Evolutionary conservation across 345 rosid species (phyloP).

Genomic region (Eucalyptus caleyi): DNA sequence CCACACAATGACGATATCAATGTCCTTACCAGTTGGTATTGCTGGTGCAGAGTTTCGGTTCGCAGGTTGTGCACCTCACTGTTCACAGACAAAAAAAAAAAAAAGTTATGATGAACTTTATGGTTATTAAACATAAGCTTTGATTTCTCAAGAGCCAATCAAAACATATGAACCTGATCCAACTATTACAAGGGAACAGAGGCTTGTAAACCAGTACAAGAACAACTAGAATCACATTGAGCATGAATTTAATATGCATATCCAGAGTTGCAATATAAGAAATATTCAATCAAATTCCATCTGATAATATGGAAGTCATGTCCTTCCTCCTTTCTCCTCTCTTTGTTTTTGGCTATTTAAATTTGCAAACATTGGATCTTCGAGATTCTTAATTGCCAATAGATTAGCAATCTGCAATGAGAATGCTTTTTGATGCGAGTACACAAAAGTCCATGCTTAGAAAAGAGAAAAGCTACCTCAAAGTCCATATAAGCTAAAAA

Average conservation of each 20-base stretch:
- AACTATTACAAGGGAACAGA: neutral
- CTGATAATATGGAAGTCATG: neutral
- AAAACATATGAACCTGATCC: neutral
- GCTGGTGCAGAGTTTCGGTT: slow-evolving; percentile 78
- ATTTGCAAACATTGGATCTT: neutral
- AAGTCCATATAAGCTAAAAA: neutral
- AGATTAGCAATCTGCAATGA: neutral
- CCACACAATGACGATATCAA: neutral
- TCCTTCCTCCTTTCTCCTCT: neutral
- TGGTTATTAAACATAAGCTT: neutral
- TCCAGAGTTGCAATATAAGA: neutral
- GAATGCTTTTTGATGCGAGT: neutral
- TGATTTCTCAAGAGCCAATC: neutral
- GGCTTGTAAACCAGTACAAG: neutral
- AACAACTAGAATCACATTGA: neutral
- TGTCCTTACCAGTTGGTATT: slow-evolving; percentile 70
- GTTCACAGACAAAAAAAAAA: neutral
- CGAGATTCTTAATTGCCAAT: neutral
- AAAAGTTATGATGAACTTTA: neutral
- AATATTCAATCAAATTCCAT: neutral
- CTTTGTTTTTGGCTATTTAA: neutral
- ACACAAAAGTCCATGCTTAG: neutral
- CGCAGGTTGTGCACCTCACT: slow-evolving; percentile 82
- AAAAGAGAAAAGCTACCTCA: neutral
- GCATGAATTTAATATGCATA: neutral